Evolutionary conservation across 176 grass and related monocot genomes (phyloP).

Genomic region (Leersia perrieri): DNA sequence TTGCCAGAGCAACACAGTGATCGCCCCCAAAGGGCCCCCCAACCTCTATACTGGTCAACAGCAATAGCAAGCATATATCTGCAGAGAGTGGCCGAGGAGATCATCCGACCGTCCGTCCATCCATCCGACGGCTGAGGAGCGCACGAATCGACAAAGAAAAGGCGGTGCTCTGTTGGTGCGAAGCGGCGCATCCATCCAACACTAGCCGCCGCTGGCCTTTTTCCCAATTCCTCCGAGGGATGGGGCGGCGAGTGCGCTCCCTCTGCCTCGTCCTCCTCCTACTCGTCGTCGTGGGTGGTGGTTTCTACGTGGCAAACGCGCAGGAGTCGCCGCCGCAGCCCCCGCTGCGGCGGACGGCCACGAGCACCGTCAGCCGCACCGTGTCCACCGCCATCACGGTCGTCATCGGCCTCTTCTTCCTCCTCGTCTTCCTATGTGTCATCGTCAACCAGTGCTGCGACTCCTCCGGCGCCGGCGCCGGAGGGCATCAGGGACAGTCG

Average conservation of each 20-base stretch:
- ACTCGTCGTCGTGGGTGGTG: not conserved
- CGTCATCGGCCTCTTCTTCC: constrained; percentile 66
- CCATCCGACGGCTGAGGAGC: not conserved
- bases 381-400: constrained; percentile 64
- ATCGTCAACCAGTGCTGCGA: constrained; percentile 68
- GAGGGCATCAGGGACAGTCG: not conserved
- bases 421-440: constrained; percentile 70
- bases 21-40: not conserved
- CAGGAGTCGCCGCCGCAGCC: not conserved
- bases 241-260: not conserved
- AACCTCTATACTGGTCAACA: not conserved
- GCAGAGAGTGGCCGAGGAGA: not conserved
- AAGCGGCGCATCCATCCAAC: not conserved
- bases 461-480: not conserved
- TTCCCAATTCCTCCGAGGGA: not conserved
- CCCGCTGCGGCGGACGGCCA: not conserved
- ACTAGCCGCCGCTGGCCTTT: not conserved
- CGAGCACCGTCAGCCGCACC: constrained; percentile 35
- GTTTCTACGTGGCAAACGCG: not conserved
- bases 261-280: not conserved
- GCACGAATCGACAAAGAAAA: not conserved
- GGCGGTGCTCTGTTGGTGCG: not conserved
- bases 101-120: not conserved
- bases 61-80: not conserved
- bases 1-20: not conserved